Percentiles rank a stretch among this genome's conserved stretches.
Conservation (phyloP, 2,329 filamentous ascomycete species). For the Malbranchea cinnamomea region DNA sequence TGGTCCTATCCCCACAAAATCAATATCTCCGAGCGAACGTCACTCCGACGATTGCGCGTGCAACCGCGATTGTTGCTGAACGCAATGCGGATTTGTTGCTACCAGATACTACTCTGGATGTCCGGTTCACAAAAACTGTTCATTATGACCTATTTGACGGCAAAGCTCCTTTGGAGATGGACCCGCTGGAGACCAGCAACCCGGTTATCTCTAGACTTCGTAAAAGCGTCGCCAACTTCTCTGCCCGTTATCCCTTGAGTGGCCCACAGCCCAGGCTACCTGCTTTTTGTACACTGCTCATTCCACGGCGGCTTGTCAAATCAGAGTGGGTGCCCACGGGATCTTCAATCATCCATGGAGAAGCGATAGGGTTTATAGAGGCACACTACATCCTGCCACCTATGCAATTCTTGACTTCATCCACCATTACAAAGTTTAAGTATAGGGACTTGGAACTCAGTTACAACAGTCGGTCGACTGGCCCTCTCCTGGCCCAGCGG, state of each 20-base stretch:
- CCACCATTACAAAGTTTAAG: slow-evolving; percentile 18
- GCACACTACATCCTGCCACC: slow-evolving; percentile 23
- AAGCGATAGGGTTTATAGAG: slow-evolving; percentile 8
- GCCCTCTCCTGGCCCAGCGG: slow-evolving; percentile 17
- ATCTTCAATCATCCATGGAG: background rate
- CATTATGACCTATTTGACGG: slow-evolving; percentile 16
- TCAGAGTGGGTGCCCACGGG: background rate
- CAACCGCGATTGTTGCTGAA: slow-evolving; percentile 18
- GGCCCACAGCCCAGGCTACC: slow-evolving; percentile 14
- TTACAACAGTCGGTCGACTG: slow-evolving; percentile 19
- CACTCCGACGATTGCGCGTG: slow-evolving; percentile 13
- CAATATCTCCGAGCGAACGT: background rate
- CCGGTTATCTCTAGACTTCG: slow-evolving; percentile 12
- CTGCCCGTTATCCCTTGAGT: slow-evolving; percentile 3
- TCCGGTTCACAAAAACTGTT: slow-evolving; percentile 24
- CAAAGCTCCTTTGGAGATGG: too few relatives aligned
- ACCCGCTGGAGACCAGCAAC: slow-evolving; percentile 1
- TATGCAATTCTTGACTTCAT: slow-evolving; percentile 16
- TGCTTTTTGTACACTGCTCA: slow-evolving; percentile 16
- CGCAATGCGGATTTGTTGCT: slow-evolving; percentile 24
- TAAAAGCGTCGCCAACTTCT: slow-evolving; percentile 12
- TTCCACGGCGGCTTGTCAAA: slow-evolving; percentile 15
- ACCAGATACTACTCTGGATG: slow-evolving; percentile 23
- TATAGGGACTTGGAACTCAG: slow-evolving; percentile 19
- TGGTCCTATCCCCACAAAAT: slow-evolving; percentile 5